Evolutionary conservation across 306 rosid species (phyloP), one percentile per base, ranked within the genome.

Genomic region (Lupinus albus): DNA sequence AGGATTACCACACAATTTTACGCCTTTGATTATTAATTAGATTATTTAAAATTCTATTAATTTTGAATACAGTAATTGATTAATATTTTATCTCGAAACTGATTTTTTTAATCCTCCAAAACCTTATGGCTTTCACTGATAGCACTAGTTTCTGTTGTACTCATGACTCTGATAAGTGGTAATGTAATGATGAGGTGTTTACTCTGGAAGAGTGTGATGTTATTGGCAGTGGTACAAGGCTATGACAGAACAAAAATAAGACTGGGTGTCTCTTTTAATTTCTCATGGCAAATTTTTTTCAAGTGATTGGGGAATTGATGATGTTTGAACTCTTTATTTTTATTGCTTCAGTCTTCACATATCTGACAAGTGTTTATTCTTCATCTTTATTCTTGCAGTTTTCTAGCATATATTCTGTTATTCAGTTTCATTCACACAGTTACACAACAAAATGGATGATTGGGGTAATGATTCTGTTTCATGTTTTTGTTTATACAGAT

Each of bases 401-500:
- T 5, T 39, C 45, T 35, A 41, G 36, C 63, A 35, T 74, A 12
- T 21, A 74, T 36, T 50, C 70, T 36, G 11, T 39, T 18, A 3
- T 59, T 70, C 52, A 28, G 36, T 39, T 63, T 70, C 65, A 9
- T 52, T 30, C 44, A 71, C 45, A 4, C 30, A 71, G 66, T 48
- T 33, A 57, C 61, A 41, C 57, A 2, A 49, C 30, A 4, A 76
- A 55, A 87, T 89, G 96, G 96, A 86, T 61, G 89, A 84, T 63
- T 89, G 89, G 96, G 96, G 96, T 89, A 84, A 70, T 58, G 35
- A 14, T 72, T 61, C 67, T 45, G 28, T 39, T 58, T 32, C 25
- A 35, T 38, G 47, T 18, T 5, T 33, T 33, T 5, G 38, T 33
- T 33, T 33, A 30, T 1, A 6, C 10, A n/a, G n/a, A n/a, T n/a